Evolutionary conservation across 2,329 filamentous ascomycete genomes (phyloP).

Genomic region (Bipolaris victoriae): DNA sequence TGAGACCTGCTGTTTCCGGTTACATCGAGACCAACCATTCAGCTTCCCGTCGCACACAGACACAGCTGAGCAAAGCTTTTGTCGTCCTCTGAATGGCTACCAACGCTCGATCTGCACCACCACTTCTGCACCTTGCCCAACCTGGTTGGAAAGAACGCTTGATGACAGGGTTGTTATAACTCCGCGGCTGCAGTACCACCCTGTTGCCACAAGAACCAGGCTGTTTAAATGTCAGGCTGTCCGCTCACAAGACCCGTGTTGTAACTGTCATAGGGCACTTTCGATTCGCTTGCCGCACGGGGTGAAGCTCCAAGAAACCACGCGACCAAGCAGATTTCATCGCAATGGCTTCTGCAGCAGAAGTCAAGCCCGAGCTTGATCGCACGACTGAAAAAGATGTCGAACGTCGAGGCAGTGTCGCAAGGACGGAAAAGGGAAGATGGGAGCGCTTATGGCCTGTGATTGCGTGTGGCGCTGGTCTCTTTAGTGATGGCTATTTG

Average conservation of each 20-base stretch:
- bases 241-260: not conserved
- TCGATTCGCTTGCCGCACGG: not conserved
- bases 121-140: slow-evolving; percentile 3
- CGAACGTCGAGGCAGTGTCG: slow-evolving; percentile 36
- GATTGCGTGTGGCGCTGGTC: slow-evolving; percentile 85
- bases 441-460: slow-evolving; percentile 69
- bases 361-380: slow-evolving; percentile 5
- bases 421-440: slow-evolving; percentile 39
- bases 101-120: not conserved
- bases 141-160: slow-evolving; percentile 1
- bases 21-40: not conserved
- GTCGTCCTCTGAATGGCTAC: slow-evolving; percentile 8
- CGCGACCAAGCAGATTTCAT: not conserved
- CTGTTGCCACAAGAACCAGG: not conserved
- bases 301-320: not conserved
- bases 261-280: not conserved
- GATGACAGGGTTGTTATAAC: slow-evolving; percentile 15
- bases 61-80: not conserved
- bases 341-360: slow-evolving; percentile 22
- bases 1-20: not conserved
- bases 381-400: slow-evolving; percentile 15
- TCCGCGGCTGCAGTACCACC: slow-evolving; percentile 2
- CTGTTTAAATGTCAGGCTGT: slow-evolving; percentile 2
- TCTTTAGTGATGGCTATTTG: slow-evolving; percentile 91
- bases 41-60: not conserved